These are phyloP conservation scores for Betula pendula DNA, from an alignment of 306 rosid species.

Conservation along the genomic window DNA sequence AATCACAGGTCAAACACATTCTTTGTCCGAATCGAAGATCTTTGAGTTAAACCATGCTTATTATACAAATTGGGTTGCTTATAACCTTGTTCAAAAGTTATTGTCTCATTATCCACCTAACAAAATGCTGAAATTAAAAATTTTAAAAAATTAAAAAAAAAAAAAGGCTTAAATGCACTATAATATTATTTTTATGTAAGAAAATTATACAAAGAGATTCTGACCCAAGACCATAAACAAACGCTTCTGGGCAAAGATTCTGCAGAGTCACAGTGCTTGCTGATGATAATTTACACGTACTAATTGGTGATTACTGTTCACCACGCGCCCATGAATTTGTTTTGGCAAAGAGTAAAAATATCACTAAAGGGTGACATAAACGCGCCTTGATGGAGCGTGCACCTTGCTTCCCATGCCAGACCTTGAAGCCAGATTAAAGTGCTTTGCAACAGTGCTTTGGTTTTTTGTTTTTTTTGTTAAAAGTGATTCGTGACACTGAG, in stretches of 20 bases:
- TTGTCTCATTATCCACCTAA: slow-evolving; percentile 17
- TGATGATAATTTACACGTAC: not conserved
- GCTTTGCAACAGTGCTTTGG: not conserved
- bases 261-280: not conserved
- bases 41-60: not conserved
- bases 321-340: not conserved
- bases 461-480: too few relatives aligned
- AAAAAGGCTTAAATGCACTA: not conserved
- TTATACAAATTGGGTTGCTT: not conserved
- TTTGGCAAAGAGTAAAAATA: not conserved
- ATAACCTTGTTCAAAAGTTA: slow-evolving; percentile 22
- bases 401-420: not conserved
- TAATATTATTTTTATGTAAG: not conserved
- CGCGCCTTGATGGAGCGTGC: not conserved
- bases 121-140: too few relatives aligned
- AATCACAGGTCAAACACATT: too few relatives aligned
- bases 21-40: not conserved
- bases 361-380: not conserved
- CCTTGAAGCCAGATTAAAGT: not conserved
- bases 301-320: not conserved
- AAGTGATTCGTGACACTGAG: slow-evolving; percentile 13
- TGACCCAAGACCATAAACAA: slow-evolving; percentile 17
- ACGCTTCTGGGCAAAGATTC: not conserved
- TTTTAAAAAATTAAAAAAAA: too few relatives aligned
- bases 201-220: slow-evolving; percentile 5